Evolutionary conservation across 192 early-diverging fungal species (phyloP), one percentile per base, ranked within the genome.

Genomic region (Umbelopsis sp.): DNA sequence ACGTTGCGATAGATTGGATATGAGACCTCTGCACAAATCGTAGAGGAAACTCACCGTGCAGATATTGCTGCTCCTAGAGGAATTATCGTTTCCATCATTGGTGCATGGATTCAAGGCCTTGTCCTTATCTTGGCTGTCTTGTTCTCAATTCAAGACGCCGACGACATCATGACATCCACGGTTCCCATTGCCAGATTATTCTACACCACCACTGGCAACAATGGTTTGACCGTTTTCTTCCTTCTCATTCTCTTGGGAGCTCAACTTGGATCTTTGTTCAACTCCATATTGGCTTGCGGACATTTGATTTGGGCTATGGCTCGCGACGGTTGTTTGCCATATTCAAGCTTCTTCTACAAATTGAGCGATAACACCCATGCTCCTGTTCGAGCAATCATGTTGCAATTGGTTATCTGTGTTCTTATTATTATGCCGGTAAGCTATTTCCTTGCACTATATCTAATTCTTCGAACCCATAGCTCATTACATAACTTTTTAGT

Each of bases 221-320:
- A 75, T 0, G 76, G 76, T 12, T 72, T 67, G 8, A n/a, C 80
- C 0, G 14, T 81, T 10, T 54, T 81, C 26, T 65, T 81, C 65
- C 68, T 81, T 34, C 16, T 72, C 17, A 81, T 81, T 31, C 51
- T 81, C 29, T 52, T 81, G 54, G 45, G 76, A 44, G 75, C 76
- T 38, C 76, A 81, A 45, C 77, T 81, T 43, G 77, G 77, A 70
- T 81, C 75, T 16, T 71, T 73, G 29, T 77, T 72, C 32, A 76
- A 76, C 29, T 81, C 76, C 6, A 54, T 81, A 20, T 75, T 76
- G 7, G 80, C 76, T 65, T 77, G 77, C 65, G 77, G 73, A 17
- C 80, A 76, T n/a, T 74, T 81, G 75, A 81, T 81, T 32, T 81
- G 77, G 34, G 80, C 80, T n/a, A 77, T 81, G 68, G 76, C 80